Base-by-base conservation (phyloP, 2,329 filamentous ascomycete species). In the Cucurbitaria berberidis region DNA sequence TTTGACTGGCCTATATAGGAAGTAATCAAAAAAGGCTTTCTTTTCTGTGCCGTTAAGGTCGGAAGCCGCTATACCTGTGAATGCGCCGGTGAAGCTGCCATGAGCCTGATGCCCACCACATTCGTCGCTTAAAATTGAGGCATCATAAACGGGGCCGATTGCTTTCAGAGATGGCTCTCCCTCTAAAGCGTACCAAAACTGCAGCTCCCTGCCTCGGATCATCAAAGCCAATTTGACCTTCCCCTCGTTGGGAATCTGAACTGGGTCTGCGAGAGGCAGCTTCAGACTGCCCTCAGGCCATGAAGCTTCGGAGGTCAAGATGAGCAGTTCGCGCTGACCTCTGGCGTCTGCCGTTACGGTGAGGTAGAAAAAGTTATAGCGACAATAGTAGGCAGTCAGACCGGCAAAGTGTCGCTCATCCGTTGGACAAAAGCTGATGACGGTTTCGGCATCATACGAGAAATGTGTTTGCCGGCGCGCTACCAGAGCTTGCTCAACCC, bases 341-440 rank as follows among this genome's bases (percentile, higher is more conserved):
- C 85, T 80, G 0, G 80, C 74, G 60, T 84, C 73, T 0, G 84
- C 84, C 2, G 84, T 84, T 1, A 87, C 81, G 0, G 82, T 79
- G 5, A 87, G 76, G 60, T 87, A 87, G 75, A 86, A 87, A 71
- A 86, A 87, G 70, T 87, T 87, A 74, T 78, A 87, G 3, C 84
- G 82, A 64, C 81, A 84, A 73, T 87, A 87, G 69, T 87, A 87
- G 0, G 83, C 82, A 11, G 82, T 82, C 7, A 88, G 73, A 0
- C 85, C 85, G 0, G 85, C 84, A 53, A 85, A 87, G 59, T 86
- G 80, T 10, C 84, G 78, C 74, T 86, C 84, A 61, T 87, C 84
- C 0, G 72, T 68, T 0, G 85, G 85, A 0, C 74, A 71, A 60
- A 85, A 86, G 51, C 80, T 76, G 2, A 86, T 59, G 0, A 79